These are phyloP conservation scores for Arthrinium phaeospermum DNA, from an alignment of 2,329 filamentous ascomycete genomes.

Conservation along the genomic window DNA sequence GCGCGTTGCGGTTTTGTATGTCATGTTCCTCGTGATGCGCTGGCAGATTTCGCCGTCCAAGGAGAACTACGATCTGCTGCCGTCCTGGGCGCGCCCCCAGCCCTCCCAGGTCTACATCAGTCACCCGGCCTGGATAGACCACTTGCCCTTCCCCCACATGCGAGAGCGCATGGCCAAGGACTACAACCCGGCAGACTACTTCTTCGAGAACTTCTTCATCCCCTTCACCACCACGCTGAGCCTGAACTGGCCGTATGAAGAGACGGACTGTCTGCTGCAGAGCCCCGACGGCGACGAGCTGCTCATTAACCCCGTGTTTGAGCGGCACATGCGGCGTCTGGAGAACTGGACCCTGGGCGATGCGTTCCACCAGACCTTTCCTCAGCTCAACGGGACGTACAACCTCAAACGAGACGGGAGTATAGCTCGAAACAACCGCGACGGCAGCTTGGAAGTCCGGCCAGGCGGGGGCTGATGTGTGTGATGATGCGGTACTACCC, in stretches of 20 bases:
- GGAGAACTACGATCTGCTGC: slow-evolving; percentile 80
- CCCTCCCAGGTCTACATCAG: slow-evolving; percentile 68
- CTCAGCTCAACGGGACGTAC: slow-evolving; percentile 55
- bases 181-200: slow-evolving; percentile 52
- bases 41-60: slow-evolving; percentile 83
- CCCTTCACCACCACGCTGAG: slow-evolving; percentile 78
- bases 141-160: slow-evolving; percentile 80
- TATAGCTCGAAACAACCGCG: slow-evolving; percentile 4
- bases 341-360: slow-evolving; percentile 84
- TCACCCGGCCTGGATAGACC: slow-evolving; percentile 84
- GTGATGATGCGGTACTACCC: neutral
- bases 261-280: slow-evolving; percentile 70
- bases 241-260: slow-evolving; percentile 85
- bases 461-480: neutral
- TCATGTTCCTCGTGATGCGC: slow-evolving; percentile 86
- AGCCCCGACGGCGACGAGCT: slow-evolving; percentile 66
- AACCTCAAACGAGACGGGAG: slow-evolving; percentile 37
- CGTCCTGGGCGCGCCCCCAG: slow-evolving; percentile 72
- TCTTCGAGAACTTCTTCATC: slow-evolving; percentile 83
- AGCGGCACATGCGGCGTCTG: slow-evolving; percentile 75
- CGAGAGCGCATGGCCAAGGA: slow-evolving; percentile 56
- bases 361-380: slow-evolving; percentile 70
- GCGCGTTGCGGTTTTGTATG: slow-evolving; percentile 79
- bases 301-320: slow-evolving; percentile 86
- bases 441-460: neutral